phyloP scores from a whole-genome alignment of 23 red algal genomes.

The Agarophyton chilense region DNA sequence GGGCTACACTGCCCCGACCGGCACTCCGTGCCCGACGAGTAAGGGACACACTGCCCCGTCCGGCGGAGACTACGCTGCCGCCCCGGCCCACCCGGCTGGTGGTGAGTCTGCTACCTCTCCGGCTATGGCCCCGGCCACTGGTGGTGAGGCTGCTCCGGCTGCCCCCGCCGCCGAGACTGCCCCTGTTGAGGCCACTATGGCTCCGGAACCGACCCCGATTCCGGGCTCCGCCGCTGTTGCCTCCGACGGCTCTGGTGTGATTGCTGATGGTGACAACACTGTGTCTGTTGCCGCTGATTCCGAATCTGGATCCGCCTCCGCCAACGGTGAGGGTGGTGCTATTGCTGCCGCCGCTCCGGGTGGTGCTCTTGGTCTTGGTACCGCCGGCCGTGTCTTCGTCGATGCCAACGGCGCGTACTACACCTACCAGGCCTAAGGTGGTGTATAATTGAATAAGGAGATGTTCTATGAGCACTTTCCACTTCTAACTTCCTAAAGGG shows the following conservation, averaged over 20 bases:
- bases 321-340: conserved; percentile 66
- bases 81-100: conserved; percentile 1
- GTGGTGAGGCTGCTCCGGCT: not conserved
- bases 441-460: not conserved
- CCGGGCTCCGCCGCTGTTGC: conserved; percentile 56
- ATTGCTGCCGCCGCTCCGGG: conserved; percentile 49
- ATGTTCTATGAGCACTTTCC: conserved; percentile 3
- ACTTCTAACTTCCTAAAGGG: not conserved
- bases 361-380: conserved; percentile 54
- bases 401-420: conserved; percentile 54
- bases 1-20: conserved; percentile 39
- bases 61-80: not conserved
- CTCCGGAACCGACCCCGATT: conserved; percentile 9
- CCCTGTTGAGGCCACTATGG: not conserved
- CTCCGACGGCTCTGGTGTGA: conserved; percentile 37
- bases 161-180: not conserved
- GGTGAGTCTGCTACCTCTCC: conserved; percentile 18
- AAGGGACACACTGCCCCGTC: too few species aligned
- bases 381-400: conserved; percentile 5
- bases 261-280: conserved; percentile 66
- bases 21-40: too few species aligned
- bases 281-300: conserved; percentile 52
- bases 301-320: conserved; percentile 50
- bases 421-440: conserved; percentile 57
- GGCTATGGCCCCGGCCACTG: conserved; percentile 19